These are phyloP conservation scores for Cordyceps tenuipes DNA, from an alignment of 2,329 filamentous ascomycete genomes.

Conservation along the genomic window DNA sequence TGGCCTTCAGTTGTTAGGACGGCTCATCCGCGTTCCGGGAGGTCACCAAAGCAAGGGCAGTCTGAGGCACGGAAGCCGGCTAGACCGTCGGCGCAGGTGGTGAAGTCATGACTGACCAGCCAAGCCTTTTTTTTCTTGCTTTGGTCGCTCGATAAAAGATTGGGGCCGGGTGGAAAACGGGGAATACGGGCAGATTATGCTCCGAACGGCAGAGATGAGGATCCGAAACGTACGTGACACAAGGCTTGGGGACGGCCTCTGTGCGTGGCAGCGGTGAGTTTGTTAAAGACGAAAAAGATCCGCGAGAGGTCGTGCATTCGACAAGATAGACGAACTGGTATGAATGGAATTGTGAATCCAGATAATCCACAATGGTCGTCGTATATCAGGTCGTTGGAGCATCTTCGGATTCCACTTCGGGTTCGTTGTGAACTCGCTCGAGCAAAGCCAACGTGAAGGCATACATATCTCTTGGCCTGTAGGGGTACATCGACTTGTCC, in stretches of 20 bases:
- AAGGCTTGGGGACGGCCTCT: background rate
- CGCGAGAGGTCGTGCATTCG: background rate
- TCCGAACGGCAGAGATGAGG: background rate
- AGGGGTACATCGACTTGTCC: too few species aligned
- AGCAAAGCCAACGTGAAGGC: too few species aligned
- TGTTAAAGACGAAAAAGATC: background rate
- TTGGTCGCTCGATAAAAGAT: background rate
- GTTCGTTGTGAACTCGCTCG: too few species aligned
- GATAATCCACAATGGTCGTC: too few species aligned
- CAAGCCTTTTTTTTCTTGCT: too few species aligned
- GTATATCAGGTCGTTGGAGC: too few species aligned
- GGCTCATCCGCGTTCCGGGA: constrained; percentile 3
- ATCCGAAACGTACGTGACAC: background rate
- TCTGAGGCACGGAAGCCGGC: background rate
- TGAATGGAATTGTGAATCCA: too few species aligned
- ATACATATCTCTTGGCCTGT: too few species aligned
- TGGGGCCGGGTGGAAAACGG: background rate
- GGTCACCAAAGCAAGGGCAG: too few species aligned
- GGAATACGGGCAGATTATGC: background rate
- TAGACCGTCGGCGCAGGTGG: background rate
- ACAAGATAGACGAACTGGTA: too few species aligned
- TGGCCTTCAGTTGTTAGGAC: background rate
- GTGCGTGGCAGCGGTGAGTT: background rate
- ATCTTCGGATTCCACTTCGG: too few species aligned
- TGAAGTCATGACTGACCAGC: background rate